Base-by-base conservation (phyloP, 2,329 filamentous ascomycete species). In the Corniculantispora saksenae region DNA sequence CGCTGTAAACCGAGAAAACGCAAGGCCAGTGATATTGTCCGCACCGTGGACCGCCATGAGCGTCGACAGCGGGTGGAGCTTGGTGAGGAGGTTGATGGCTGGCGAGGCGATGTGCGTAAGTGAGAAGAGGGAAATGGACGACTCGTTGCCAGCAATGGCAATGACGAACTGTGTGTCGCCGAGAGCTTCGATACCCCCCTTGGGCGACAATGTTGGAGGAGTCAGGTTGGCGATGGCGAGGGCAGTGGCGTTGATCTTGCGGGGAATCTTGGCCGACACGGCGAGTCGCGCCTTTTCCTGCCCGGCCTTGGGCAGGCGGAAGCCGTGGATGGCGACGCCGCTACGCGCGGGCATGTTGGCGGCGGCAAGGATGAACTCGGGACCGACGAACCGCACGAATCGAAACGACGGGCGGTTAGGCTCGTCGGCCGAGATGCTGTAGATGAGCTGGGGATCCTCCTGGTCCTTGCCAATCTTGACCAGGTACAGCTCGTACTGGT, bases 81-180 rank as follows among this genome's bases (percentile, higher is more conserved):
- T 79, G 63, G 79, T 72, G 51, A 89, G 76, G 43, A 89, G 75
- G 48, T 83, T 81, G 55, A 86, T 75, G 10, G 76, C 75, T 25
- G 75, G 75, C 38, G 80, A 75, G 21, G 77, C 74, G 66, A 81
- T 81, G 73, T 92, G 91, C 69, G 96, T 91, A 65, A 97, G 80
- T 0, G 92, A 94, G 76, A 89, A 91, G 32, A 97, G 80, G 6
- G 86, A 87, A 69, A 97, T 89, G 13, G 92, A 93, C 66, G 89
- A 88, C 75, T 96, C 91, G 70, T 91, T 90, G 10, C 90, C 90
- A 3, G 91, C 91, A 17, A 96, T 87, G 8, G 93, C 94, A 69
- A 97, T 84, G 55, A 91, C 86, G 69, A 93, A 91, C 77, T 97
- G 93, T 55, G 89, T 86, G 66, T 91, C 88, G 61, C 85, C 86